phyloP scores from a whole-genome alignment of 129 eudicot genomes.

The Centaurea solstitialis region DNA sequence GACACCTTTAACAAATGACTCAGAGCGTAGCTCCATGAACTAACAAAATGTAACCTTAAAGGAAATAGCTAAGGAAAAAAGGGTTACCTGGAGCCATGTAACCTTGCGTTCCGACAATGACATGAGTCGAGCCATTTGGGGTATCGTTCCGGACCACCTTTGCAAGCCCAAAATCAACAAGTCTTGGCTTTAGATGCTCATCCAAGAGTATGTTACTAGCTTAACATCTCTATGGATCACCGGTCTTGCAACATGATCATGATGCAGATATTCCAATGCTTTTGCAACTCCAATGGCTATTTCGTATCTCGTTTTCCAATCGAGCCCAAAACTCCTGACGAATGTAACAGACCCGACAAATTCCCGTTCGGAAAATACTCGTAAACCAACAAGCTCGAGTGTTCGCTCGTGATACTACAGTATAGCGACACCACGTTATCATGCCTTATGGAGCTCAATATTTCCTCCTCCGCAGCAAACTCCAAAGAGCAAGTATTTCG shows the following conservation, averaged over 20 bases:
- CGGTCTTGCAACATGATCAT: too few relatives aligned
- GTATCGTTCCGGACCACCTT: conserved; percentile 53
- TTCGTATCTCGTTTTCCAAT: too few relatives aligned
- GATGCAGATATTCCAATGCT: too few relatives aligned
- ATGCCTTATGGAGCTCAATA: conserved; percentile 79
- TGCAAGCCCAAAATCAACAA: conserved; percentile 90
- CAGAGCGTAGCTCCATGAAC: too few relatives aligned
- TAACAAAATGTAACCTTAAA: background rate
- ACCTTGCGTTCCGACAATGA: conserved; percentile 87
- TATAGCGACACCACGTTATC: conserved; percentile 74
- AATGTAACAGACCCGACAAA: too few relatives aligned
- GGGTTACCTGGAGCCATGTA: conserved; percentile 81
- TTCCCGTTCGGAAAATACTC: conserved; percentile 78
- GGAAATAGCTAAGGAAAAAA: background rate
- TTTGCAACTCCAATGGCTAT: too few relatives aligned
- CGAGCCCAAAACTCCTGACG: too few relatives aligned
- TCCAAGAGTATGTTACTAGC: too few relatives aligned
- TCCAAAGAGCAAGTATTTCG: conserved; percentile 47
- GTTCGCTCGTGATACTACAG: conserved; percentile 77
- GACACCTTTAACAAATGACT: too few relatives aligned
- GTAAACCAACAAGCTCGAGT: conserved; percentile 73
- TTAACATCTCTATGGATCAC: too few relatives aligned
- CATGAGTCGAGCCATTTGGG: conserved; percentile 47
- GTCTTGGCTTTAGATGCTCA: too few relatives aligned
- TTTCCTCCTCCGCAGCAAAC: conserved; percentile 74